A percentile compares a stretch with the other conserved stretches of the same genome.
These are phyloP conservation scores for Vigna angularis DNA, from an alignment of 306 rosid genomes.

Conservation along the genomic window DNA sequence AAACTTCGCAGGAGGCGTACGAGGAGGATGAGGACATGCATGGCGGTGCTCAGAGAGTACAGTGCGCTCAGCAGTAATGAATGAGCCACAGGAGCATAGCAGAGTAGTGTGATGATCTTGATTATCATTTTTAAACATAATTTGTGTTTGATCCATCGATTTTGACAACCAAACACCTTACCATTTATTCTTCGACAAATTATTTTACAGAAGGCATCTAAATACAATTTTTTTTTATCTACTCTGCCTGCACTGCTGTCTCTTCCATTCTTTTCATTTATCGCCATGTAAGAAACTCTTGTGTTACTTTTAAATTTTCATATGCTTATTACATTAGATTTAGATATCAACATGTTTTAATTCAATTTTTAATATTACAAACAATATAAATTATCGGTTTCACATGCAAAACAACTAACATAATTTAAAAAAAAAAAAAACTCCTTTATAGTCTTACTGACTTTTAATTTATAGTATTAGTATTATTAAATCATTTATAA, in stretches of 20 bases:
- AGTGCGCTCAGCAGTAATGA: conserved; percentile 84
- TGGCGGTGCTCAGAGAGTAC: conserved; percentile 91
- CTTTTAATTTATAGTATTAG: no score
- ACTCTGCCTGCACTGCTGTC: not conserved
- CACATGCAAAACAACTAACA: no score
- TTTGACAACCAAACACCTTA: conserved; percentile 21
- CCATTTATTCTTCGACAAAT: conserved; percentile 13
- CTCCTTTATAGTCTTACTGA: no score
- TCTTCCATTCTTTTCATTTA: not conserved
- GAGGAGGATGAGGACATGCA: conserved; percentile 84
- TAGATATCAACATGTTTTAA: no score
- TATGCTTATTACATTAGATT: no score
- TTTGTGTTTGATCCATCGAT: conserved; percentile 27
- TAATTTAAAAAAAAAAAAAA: no score
- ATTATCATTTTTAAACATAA: conserved; percentile 17
- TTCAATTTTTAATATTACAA: no score
- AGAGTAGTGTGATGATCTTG: not conserved
- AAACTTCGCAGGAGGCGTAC: conserved; percentile 73
- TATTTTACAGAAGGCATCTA: not conserved
- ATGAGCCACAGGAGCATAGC: not conserved
- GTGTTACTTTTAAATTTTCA: no score
- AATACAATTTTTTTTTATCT: not conserved
- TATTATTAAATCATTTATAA: no score
- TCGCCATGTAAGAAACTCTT: not conserved
- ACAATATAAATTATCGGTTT: no score